Base-by-base conservation (phyloP, 2,329 filamentous ascomycete genomes). In the Ophiosphaerella narmari region DNA sequence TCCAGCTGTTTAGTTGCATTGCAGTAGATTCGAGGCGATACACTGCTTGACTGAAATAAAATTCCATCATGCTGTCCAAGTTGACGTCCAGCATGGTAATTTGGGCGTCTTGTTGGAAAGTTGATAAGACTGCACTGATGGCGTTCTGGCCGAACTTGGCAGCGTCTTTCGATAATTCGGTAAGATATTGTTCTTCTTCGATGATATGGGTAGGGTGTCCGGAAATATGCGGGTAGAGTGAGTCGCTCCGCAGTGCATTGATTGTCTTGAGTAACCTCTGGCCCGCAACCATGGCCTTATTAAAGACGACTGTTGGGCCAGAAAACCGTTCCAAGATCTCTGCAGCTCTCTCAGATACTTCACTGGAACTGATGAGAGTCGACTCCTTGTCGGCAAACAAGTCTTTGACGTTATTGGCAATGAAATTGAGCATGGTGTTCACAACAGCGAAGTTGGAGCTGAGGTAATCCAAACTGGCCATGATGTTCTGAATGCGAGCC, bases 1-100 rank as follows among this genome's bases (percentile, higher is more conserved):
- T 84, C 48, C 96, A 81, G 54, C 92, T 88, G 31, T 11, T 83
- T 84, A 36, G 35, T 12, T 39, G 40, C 12, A 46, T 38, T 7
- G 24, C 41, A 21, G 38, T 47, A 29, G 16, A 51, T 36, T 57
- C 51, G 26, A 59, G 43, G 18, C 41, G 52, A 11, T 34, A 50
- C 12, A 56, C 39, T 9, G 36, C 42, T 33, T 32, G 37, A 36
- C 32, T 50, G 47, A 46, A 52, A 33, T 52, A 57, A 12, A 48
- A 52, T 5, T 37, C 16, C 36, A 54, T 24, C 7, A 56, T 33
- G 2, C 38, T 34, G 7, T 40, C 41, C 6, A 55, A 46, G 9
- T 54, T 40, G 11, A 38, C 13, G 26, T 55, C 42, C n/a, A 38
- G 23, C 31, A n/a, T n/a, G 11, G 46, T 29, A 9, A 48, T 32